A percentile compares a stretch with the other conserved stretches of the same genome.
These are phyloP conservation scores for Solanum commersonii DNA, from an alignment of 257 asterid species.

Conservation along the genomic window DNA sequence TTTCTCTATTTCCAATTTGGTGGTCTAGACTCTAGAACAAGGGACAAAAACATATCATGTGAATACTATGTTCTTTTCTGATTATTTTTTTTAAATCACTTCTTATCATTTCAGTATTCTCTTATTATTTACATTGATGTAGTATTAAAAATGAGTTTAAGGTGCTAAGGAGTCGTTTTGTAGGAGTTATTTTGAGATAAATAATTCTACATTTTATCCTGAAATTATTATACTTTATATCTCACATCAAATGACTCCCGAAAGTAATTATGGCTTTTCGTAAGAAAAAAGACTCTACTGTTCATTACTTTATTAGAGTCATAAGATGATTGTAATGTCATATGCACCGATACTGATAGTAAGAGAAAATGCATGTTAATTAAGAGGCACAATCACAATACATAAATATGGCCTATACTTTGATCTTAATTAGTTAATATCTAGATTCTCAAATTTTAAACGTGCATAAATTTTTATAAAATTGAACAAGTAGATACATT, in stretches of 20 bases:
- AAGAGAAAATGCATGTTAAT: not conserved
- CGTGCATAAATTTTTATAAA: not conserved
- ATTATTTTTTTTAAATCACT: not conserved
- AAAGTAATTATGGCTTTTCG: not conserved
- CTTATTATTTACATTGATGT: not conserved
- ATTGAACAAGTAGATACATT: not conserved
- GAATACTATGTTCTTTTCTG: not conserved
- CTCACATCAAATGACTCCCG: too few species aligned
- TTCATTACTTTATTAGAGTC: not conserved
- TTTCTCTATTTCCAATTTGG: not conserved
- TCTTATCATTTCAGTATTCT: not conserved
- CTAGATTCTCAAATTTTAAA: not conserved
- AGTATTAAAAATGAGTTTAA: not conserved
- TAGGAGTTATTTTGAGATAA: not conserved
- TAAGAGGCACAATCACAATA: not conserved
- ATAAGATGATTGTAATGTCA: not conserved
- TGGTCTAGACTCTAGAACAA: not conserved
- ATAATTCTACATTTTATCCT: too few species aligned
- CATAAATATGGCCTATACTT: not conserved
- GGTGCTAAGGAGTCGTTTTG: not conserved
- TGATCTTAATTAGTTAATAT: too few species aligned
- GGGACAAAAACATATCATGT: not conserved
- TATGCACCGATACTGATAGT: not conserved
- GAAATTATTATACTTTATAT: too few species aligned
- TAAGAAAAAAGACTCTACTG: not conserved